Percentiles rank a stretch among this genome's conserved stretches.
phyloP scores from a whole-genome alignment of 495 filamentous ascomycete species.

The Elasticomyces elasticus region DNA sequence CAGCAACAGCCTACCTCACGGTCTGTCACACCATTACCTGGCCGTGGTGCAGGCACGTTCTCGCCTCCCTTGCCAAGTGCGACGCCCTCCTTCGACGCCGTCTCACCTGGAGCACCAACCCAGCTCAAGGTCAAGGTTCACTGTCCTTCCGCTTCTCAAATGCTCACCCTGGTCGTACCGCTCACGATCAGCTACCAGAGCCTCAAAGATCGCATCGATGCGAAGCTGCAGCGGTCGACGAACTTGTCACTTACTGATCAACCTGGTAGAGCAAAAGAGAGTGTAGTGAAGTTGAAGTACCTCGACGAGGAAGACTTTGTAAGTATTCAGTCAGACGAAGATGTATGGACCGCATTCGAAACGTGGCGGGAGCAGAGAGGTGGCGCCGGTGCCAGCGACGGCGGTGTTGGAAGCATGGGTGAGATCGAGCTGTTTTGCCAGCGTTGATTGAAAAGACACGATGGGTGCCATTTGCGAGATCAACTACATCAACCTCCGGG shows the following conservation, averaged over 20 bases:
- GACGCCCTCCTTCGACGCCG: background rate
- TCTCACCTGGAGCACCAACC: conserved; percentile 29
- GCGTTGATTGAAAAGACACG: too few species aligned
- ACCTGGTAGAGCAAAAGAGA: background rate
- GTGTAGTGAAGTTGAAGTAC: conserved; percentile 70
- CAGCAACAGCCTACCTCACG: background rate
- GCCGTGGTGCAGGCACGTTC: background rate
- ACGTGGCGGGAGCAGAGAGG: conserved; percentile 75
- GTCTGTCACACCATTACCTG: background rate
- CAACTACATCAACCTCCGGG: too few species aligned
- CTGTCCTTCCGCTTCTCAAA: conserved; percentile 58
- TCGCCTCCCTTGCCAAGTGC: background rate
- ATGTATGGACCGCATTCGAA: conserved; percentile 86
- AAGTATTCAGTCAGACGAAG: conserved; percentile 86
- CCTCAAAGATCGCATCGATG: conserved; percentile 91
- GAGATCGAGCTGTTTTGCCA: conserved; percentile 78
- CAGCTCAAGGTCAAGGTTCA: conserved; percentile 94
- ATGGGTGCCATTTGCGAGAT: too few species aligned
- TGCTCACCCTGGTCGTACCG: conserved; percentile 83
- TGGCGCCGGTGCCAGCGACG: conserved; percentile 31
- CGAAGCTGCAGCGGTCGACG: conserved; percentile 76
- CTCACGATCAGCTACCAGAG: conserved; percentile 89
- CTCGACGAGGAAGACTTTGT: conserved; percentile 90
- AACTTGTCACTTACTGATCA: conserved; percentile 67
- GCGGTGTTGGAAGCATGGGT: conserved; percentile 53